phyloP scores from a whole-genome alignment of 352 stramenopile genomes.

The Thraustochytrium striatum region DNA sequence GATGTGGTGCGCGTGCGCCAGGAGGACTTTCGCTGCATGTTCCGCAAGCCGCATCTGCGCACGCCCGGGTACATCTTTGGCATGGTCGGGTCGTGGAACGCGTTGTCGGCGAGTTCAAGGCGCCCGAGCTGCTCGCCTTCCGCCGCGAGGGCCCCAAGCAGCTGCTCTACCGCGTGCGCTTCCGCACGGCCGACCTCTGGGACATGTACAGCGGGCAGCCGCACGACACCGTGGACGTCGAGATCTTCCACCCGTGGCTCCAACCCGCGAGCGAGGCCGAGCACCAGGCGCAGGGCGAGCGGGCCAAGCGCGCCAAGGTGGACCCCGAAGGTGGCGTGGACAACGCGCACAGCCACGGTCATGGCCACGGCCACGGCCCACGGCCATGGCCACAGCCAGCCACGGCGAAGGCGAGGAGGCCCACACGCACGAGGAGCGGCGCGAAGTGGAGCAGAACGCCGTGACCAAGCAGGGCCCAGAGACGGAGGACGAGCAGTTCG shows the following conservation, averaged over 20 bases:
- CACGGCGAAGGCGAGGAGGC: slow-evolving; percentile 49
- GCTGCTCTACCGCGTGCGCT: slow-evolving; percentile 60
- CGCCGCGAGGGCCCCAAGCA: slow-evolving; percentile 52
- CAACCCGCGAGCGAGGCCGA: slow-evolving; percentile 53
- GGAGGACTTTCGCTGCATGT: slow-evolving; percentile 50
- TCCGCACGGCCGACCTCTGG: slow-evolving; percentile 58
- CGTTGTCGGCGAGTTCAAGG: slow-evolving; percentile 55
- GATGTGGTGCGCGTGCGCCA: slow-evolving; percentile 57
- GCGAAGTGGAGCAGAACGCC: slow-evolving; percentile 55
- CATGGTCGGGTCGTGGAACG: slow-evolving; percentile 56
- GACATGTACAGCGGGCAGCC: slow-evolving; percentile 46
- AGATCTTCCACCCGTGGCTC: slow-evolving; percentile 63
- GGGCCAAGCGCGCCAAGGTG: neutral
- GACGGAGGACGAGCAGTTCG: slow-evolving; percentile 55
- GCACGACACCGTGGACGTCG: slow-evolving; percentile 57
- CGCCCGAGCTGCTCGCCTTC: slow-evolving; percentile 61
- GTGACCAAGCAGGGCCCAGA: slow-evolving; percentile 53
- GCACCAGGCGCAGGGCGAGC: neutral
- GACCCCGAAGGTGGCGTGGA: slow-evolving; percentile 47
- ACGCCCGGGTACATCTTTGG: slow-evolving; percentile 65
- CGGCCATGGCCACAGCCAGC: slow-evolving; percentile 44
- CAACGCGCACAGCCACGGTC: slow-evolving; percentile 35
- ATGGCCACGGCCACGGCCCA: slow-evolving; percentile 53
- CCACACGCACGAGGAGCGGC: slow-evolving; percentile 56
- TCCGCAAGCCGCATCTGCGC: slow-evolving; percentile 59